Evolutionary conservation across 202 grass and related monocot species (phyloP).

Genomic region (Brachypodium distachyon): DNA sequence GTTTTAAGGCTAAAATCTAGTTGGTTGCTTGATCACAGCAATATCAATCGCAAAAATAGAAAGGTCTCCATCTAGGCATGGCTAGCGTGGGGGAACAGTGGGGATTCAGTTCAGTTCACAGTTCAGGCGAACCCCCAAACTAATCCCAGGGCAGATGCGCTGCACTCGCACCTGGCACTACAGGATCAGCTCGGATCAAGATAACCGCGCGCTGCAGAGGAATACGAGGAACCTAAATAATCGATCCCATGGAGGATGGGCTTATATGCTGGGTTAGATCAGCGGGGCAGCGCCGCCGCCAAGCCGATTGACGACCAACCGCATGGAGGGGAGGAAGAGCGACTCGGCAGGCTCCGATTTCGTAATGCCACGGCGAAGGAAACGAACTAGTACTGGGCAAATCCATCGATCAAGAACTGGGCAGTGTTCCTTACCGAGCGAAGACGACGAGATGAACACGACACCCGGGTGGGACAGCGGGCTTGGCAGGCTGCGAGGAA

Average conservation of each 20-base stretch:
- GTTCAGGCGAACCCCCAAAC: background rate
- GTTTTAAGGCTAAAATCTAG: no score
- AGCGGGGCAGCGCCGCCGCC: background rate
- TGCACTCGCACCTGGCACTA: background rate
- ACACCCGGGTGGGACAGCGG: background rate
- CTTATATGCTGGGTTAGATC: background rate
- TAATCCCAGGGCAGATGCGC: background rate
- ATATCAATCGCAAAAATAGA: background rate
- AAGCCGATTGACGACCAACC: background rate
- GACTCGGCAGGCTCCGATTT: background rate
- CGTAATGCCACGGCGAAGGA: background rate
- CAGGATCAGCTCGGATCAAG: background rate
- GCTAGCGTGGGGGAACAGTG: background rate
- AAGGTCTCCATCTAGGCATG: background rate
- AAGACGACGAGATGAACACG: background rate
- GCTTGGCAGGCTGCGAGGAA: background rate
- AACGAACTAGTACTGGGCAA: background rate
- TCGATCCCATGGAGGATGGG: background rate
- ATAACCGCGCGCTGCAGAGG: background rate
- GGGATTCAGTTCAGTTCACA: no score
- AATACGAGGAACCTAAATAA: background rate
- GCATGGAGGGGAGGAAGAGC: background rate
- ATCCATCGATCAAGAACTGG: background rate
- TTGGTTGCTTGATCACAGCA: background rate
- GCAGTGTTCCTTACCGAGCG: background rate